Conservation (phyloP, 2,329 filamentous ascomycete genomes). For the Trichophyton benhamiae region DNA sequence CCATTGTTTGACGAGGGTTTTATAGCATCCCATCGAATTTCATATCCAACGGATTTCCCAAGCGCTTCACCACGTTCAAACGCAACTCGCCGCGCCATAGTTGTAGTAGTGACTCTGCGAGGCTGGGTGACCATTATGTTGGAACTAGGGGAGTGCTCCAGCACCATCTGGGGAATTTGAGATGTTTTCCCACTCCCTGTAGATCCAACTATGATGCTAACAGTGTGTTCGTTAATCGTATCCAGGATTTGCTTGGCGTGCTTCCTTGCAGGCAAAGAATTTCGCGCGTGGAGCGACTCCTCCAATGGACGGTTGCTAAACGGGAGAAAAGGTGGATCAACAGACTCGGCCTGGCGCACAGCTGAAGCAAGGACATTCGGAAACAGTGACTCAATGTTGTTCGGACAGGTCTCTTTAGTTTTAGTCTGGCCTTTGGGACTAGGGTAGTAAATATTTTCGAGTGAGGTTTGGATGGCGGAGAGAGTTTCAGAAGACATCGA, state of each 20-base stretch:
- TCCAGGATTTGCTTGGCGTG: conserved; percentile 5
- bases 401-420: neutral
- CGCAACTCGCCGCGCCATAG: conserved; percentile 37
- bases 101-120: conserved; percentile 36
- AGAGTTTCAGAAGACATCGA: neutral
- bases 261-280: neutral
- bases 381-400: neutral
- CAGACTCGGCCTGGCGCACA: neutral
- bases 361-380: neutral
- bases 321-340: neutral
- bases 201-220: conserved; percentile 36
- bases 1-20: conserved; percentile 24
- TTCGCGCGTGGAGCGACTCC: neutral
- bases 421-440: neutral
- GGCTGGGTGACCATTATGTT: conserved; percentile 42
- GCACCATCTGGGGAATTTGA: conserved; percentile 41
- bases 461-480: neutral
- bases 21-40: conserved; percentile 33
- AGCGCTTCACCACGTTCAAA: conserved; percentile 33
- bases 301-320: neutral
- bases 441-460: neutral
- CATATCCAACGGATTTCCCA: conserved; percentile 35
- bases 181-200: conserved; percentile 39
- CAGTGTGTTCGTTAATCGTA: conserved; percentile 21
- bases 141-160: conserved; percentile 34